Evolutionary conservation across 2,329 filamentous ascomycete genomes (phyloP).

Genomic region (Lachnellula cervina): DNA sequence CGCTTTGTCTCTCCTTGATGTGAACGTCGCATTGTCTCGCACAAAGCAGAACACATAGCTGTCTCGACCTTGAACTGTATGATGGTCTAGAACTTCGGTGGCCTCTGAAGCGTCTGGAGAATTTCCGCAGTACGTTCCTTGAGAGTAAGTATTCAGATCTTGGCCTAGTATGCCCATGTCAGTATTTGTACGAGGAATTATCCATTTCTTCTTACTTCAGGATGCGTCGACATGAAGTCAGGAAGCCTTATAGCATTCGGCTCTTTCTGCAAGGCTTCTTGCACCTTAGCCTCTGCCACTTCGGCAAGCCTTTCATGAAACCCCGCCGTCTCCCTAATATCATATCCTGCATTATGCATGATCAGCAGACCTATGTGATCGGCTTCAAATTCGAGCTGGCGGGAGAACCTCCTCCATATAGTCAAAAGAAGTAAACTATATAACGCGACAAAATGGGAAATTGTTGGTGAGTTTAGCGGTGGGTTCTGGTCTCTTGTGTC

Average conservation of each 20-base stretch:
- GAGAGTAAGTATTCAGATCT: neutral
- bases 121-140: neutral
- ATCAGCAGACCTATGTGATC: neutral
- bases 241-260: too few relatives aligned
- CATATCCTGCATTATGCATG: neutral
- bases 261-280: too few relatives aligned
- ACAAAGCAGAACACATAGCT: too few relatives aligned
- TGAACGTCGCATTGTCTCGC: neutral
- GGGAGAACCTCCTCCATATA: neutral
- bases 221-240: neutral
- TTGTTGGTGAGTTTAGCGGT: too few relatives aligned
- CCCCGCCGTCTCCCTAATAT: neutral
- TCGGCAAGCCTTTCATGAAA: neutral
- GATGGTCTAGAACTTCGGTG: neutral
- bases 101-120: neutral
- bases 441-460: neutral
- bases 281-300: too few relatives aligned
- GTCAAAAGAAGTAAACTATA: neutral
- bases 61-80: too few relatives aligned
- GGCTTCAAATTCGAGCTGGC: neutral
- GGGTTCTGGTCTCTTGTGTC: too few relatives aligned
- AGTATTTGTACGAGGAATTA: neutral
- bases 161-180: neutral
- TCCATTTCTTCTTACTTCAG: neutral
- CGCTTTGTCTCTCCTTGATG: neutral